Base-by-base conservation (phyloP, 108 stramenopile genomes). In the Thalassiosira profunda region DNA sequence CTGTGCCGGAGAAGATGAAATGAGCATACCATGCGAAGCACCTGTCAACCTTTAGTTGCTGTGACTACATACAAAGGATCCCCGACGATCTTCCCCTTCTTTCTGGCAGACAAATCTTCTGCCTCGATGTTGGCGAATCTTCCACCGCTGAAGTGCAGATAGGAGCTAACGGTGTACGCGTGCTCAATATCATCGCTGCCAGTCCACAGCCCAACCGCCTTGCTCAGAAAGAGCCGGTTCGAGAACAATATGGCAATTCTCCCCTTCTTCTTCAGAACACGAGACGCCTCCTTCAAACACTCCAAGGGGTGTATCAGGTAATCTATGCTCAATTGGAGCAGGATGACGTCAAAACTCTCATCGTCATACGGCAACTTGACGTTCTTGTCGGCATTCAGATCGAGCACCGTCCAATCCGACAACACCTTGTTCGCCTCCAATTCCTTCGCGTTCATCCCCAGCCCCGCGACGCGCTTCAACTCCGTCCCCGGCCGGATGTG, bases 171-270 rank as follows among this genome's bases (percentile, higher is more conserved):
- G 7, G 84, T 90, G 54, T 87, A 94, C 11, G 89, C 86, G 74
- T 98, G 98, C 58, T 97, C 98, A 48, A 95, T 65, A 65, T 98
- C 98, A 63, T 97, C 96, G 10, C 91, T 91, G 7, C 93, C 93
- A 0, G 93, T 94, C 93, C 93, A 82, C 0, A 93, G 61, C 18
- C 84, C 70, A 49, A 86, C 72, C 18, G 86, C 92, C 79, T 98
- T 98, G 56, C 70, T 91, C 9, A 97, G 55, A 67, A 98, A 98
- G 23, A 97, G 76, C 41, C 97, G 84, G 71, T 98, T 98, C 31
- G 93, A 94, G 66, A 97, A 94, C n/a, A 94, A 28, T 61, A 98
- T 86, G 41, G 95, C 91, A 30, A 91, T 80, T 31, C 57, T 74
- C 6, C 97, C 97, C 33, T 33, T 34, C 44, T 63, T 20, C 62